A percentile compares a stretch with the other conserved stretches of the same genome.
Evolutionary conservation across 2,329 filamentous ascomycete species (phyloP).

Genomic region (Aspergillus hortae): DNA sequence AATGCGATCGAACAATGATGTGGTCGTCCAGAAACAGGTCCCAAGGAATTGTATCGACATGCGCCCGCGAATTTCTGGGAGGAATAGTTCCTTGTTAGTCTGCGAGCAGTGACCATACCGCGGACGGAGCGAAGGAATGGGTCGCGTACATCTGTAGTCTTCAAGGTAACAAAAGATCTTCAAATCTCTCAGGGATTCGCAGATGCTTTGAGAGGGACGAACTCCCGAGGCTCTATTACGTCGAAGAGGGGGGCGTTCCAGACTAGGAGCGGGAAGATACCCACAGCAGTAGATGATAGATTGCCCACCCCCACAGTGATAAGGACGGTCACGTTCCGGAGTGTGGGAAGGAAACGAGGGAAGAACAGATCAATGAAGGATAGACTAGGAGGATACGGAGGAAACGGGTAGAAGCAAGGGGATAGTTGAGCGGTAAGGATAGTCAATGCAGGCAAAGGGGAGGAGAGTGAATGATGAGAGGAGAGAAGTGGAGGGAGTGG

Average conservation of each 20-base stretch:
- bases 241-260: not conserved
- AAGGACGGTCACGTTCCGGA: constrained; percentile 3
- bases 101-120: not conserved
- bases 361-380: not conserved
- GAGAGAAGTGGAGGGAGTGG: constrained; percentile 2
- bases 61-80: constrained; percentile 1
- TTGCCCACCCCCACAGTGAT: constrained; percentile 11
- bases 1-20: not conserved
- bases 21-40: not conserved
- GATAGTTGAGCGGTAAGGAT: not conserved
- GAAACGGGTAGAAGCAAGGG: not conserved
- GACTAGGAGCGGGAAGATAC: not conserved
- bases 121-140: not conserved
- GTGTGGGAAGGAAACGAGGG: not conserved
- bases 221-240: constrained; percentile 1
- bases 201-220: not conserved
- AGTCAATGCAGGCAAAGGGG: not conserved
- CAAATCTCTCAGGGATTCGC: not conserved
- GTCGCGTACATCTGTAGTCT: not conserved
- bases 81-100: not conserved
- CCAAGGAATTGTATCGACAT: constrained; percentile 4
- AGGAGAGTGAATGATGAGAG: not conserved
- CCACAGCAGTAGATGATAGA: not conserved
- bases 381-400: not conserved
- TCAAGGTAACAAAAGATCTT: not conserved